A percentile compares a stretch with the other conserved stretches of the same genome.
phyloP scores from a whole-genome alignment of 1,139 yeast species.

The Geotrichum australiense region DNA sequence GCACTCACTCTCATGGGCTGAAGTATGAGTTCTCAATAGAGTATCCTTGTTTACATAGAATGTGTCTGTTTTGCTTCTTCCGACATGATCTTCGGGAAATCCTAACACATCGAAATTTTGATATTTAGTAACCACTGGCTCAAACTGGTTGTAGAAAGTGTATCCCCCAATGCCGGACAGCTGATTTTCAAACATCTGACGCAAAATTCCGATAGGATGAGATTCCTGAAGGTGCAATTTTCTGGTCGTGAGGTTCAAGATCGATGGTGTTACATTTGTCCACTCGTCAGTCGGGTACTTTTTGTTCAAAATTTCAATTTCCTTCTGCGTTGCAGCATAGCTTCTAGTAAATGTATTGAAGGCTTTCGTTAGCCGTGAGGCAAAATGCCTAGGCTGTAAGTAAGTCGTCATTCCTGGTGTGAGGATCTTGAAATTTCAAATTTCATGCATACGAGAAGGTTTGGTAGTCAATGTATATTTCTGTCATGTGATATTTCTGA shows the following conservation, averaged over 20 bases:
- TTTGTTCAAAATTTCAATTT: constrained; percentile 41
- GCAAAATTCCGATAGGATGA: constrained; percentile 87
- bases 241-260: constrained; percentile 61
- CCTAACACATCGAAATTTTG: constrained; percentile 90
- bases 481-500: no score
- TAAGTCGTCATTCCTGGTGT: no score
- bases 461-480: no score
- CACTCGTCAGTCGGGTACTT: constrained; percentile 59
- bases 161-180: constrained; percentile 57
- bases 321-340: no score
- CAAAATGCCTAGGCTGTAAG: no score
- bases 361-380: no score
- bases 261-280: constrained; percentile 81
- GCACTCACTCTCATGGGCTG: constrained; percentile 91
- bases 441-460: no score
- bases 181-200: constrained; percentile 62
- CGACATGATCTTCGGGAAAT: constrained; percentile 89
- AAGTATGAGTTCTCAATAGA: constrained; percentile 84
- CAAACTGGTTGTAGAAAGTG: constrained; percentile 72
- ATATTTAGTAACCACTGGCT: constrained; percentile 72
- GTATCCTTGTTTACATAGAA: constrained; percentile 72
- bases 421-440: no score
- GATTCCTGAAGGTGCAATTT: constrained; percentile 63
- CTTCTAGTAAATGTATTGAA: no score
- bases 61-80: constrained; percentile 87